Evolutionary conservation across 495 filamentous ascomycete species (phyloP), one percentile per base, ranked within the genome.

Genomic region (Parathielavia appendiculata): DNA sequence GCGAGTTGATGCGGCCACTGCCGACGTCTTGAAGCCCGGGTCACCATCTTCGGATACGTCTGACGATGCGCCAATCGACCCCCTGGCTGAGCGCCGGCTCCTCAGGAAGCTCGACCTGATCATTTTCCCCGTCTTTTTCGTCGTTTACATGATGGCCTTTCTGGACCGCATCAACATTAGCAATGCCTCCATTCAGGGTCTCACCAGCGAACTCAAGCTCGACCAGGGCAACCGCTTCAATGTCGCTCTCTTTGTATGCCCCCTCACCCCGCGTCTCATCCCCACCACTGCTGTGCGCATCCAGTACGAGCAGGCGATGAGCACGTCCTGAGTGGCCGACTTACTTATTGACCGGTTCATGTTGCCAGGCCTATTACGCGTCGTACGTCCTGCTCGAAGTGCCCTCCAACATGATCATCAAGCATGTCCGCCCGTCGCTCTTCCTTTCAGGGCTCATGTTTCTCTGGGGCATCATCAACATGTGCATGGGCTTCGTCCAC

Each of bases 381-480:
- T 79, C 84, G 22, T 91, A 90, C 62, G 76, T 81, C 38, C 64
- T 83, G n/a, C 83, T 87, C 56, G 83, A 88, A 64, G 72, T 87
- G 5, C 85, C 83, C 8, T 79, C 74, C 59, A 88, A 88, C 52
- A 71, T 88, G 32, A 66, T 83, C 8, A 73, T 86, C 58, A 84
- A 83, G 73, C 76, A 73, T 57, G 60, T 86, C 35, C 72, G 79
- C 35, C 85, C 83, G 0, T 82, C 76, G 57, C 75, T 85, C 63
- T 89, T 83, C 75, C 69, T 91, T 19, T 82, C 85, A 0, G 62
- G 67, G 19, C 65, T 79, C 39, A 70, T 76, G 8, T 70, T 76
- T 49, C 67, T 68, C 19, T 72, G 79, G 66, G 72, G 75, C 47
- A 59, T 71, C 56, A 57, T 66, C 63, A 71, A 74, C 48, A 59